Evolutionary conservation across 202 grass and related monocot genomes (phyloP).

Genomic region (Dendrocalamus latiflorus): DNA sequence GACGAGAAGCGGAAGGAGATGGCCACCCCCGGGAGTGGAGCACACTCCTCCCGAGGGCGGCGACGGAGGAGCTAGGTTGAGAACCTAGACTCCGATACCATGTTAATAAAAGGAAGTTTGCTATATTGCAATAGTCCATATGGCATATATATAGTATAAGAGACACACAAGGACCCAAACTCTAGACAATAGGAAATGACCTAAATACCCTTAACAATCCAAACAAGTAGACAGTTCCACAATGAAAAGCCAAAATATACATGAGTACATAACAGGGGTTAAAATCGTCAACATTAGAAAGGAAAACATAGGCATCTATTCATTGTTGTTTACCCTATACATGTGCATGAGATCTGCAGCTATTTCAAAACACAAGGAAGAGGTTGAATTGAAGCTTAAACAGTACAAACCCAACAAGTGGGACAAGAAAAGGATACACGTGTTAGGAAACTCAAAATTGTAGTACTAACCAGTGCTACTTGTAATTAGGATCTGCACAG

Average conservation of each 20-base stretch:
- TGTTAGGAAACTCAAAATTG: constrained; percentile 17
- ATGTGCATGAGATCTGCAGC: constrained; percentile 17
- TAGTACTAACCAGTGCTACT: constrained; percentile 37
- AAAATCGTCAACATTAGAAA: neutral
- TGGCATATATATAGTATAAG: too few species aligned
- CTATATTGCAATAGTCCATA: too few species aligned
- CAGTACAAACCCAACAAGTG: constrained; percentile 16
- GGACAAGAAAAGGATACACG: constrained; percentile 10
- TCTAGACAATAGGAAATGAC: too few species aligned
- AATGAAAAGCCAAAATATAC: neutral
- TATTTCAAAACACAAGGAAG: neutral
- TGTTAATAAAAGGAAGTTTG: too few species aligned
- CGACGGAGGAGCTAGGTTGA: too few species aligned
- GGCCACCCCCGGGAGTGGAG: too few species aligned
- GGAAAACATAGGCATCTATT: constrained; percentile 13
- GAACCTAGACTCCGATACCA: too few species aligned
- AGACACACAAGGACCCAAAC: too few species aligned
- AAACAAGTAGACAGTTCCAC: neutral
- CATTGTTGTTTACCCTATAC: neutral
- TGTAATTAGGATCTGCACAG: constrained; percentile 10
- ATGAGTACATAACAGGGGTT: neutral
- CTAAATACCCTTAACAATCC: too few species aligned
- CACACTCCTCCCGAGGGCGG: too few species aligned
- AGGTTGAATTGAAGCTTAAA: neutral
- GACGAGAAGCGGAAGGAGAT: too few species aligned